Evolutionary conservation across 441 rosid species (phyloP).

Genomic region (California macrophylla): DNA sequence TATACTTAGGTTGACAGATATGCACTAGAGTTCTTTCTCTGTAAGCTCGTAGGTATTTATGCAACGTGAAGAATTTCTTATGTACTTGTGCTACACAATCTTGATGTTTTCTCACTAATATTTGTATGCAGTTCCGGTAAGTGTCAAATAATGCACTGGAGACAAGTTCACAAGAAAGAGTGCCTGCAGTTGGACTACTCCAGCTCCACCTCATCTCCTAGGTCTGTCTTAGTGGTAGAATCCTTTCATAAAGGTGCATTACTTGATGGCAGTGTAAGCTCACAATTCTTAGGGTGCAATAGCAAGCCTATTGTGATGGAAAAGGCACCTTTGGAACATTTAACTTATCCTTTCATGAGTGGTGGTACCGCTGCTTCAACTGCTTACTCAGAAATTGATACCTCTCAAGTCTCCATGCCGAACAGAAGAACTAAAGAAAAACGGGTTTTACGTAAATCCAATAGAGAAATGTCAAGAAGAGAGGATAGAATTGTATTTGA

Average conservation of each 20-base stretch:
- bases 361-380: slow-evolving; percentile 20
- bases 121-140: slow-evolving; percentile 58
- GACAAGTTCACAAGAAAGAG: slow-evolving; percentile 62
- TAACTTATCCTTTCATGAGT: slow-evolving; percentile 21
- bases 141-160: slow-evolving; percentile 91
- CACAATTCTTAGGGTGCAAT: slow-evolving; percentile 25
- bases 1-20: neutral
- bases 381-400: slow-evolving; percentile 30
- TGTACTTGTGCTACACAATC: too few species aligned
- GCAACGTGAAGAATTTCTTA: too few species aligned
- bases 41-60: too few species aligned
- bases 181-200: slow-evolving; percentile 41
- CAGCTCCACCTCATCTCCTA: slow-evolving; percentile 35
- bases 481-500: slow-evolving; percentile 24
- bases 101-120: neutral
- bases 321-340: slow-evolving; percentile 22
- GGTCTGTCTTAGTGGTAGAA: slow-evolving; percentile 27
- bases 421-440: slow-evolving; percentile 39
- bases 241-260: slow-evolving; percentile 16
- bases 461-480: slow-evolving; percentile 36
- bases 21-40: neutral
- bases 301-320: slow-evolving; percentile 26
- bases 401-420: slow-evolving; percentile 32
- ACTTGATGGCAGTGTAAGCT: slow-evolving; percentile 25
- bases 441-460: slow-evolving; percentile 27